Conservation (phyloP, 2,329 filamentous ascomycete genomes). For the Tolypocladium tundrense region DNA sequence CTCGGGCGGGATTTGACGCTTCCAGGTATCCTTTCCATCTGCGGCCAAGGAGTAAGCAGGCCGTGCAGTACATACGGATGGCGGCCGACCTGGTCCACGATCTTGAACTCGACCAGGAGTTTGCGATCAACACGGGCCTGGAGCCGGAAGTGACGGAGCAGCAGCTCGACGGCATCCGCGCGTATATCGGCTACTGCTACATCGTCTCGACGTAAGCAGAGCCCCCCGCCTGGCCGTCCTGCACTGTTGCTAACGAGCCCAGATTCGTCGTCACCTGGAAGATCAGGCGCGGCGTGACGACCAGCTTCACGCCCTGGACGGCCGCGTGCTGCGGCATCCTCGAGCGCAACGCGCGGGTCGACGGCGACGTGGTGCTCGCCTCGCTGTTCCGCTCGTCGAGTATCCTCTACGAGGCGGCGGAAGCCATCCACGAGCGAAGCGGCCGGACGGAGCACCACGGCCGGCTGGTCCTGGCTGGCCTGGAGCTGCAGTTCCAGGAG, state of each 20-base stretch:
- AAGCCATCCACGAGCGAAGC: constrained; percentile 17
- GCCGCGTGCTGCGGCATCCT: constrained; percentile 33
- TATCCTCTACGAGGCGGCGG: constrained; percentile 26
- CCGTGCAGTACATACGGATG: constrained; percentile 42
- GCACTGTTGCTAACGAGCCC: constrained; percentile 5
- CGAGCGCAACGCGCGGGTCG: constrained; percentile 21
- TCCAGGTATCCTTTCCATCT: constrained; percentile 46
- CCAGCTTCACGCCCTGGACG: constrained; percentile 31
- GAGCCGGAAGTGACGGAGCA: constrained; percentile 5
- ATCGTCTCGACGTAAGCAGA: constrained; percentile 27
- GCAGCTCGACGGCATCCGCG: constrained; percentile 32
- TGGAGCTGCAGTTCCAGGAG: constrained; percentile 35
- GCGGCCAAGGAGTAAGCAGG: constrained; percentile 38
- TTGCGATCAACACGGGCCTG: neutral
- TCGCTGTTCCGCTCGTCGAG: constrained; percentile 33
- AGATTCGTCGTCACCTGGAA: constrained; percentile 31
- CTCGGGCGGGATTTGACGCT: neutral
- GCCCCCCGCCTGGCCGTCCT: neutral
- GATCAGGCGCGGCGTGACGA: constrained; percentile 16
- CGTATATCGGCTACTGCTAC: constrained; percentile 36
- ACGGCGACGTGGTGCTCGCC: constrained; percentile 31
- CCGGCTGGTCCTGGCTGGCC: constrained; percentile 33
- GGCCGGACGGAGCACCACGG: constrained; percentile 27
- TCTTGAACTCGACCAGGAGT: constrained; percentile 35
- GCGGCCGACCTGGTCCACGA: constrained; percentile 38